Base-by-base conservation (phyloP, 2,329 filamentous ascomycete species). In the Hypocreales sp. region DNA sequence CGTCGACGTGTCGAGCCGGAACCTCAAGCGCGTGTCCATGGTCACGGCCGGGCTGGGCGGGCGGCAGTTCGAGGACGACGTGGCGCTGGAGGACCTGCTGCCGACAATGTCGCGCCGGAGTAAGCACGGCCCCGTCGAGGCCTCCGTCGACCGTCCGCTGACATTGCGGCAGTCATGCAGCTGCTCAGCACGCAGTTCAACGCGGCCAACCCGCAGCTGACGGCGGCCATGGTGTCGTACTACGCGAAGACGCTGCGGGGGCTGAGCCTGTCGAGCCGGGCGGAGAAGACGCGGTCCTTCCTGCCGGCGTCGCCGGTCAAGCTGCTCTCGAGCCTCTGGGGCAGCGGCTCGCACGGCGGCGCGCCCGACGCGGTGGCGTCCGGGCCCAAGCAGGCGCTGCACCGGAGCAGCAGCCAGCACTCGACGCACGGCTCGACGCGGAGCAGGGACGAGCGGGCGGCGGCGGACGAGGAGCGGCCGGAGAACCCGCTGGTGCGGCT, bases 301-400 rank as follows among this genome's bases (percentile, higher is more conserved):
- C 65, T 87, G 8, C 73, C 74, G 5, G 70, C 77, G n/a, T 94
- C 86, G 1, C 86, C 87, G 0, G 81, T 92, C 25, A 95, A 94
- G 48, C 64, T 93, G 43, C 61, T 95, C 11, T 92, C 86, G 0
- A 92, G 68, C 43, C 70, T 94, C 29, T 72, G 92, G 40, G 68
- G 72, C 19, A 69, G 72, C 15, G 67, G 64, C 30, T 64, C 61
- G 19, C 62, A 58, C 34, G 55, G 51, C 20, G 49, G 20, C 14
- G 21, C 37, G 2, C 30, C 39, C 8, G 48, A 50, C 4, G 32
- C 41, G 5, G 35, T 36, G 8, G 34, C 42, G 5, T 25, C 42
- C 7, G 35, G 39, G 10, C 39, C 55, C 8, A 64, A 60, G 32
- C 35, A 55, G 10, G 56, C 53, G 47, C 49, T 51, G 44, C 49